phyloP scores from a whole-genome alignment of 176 grass and related monocot genomes.

The Cenchrus purpureus region DNA sequence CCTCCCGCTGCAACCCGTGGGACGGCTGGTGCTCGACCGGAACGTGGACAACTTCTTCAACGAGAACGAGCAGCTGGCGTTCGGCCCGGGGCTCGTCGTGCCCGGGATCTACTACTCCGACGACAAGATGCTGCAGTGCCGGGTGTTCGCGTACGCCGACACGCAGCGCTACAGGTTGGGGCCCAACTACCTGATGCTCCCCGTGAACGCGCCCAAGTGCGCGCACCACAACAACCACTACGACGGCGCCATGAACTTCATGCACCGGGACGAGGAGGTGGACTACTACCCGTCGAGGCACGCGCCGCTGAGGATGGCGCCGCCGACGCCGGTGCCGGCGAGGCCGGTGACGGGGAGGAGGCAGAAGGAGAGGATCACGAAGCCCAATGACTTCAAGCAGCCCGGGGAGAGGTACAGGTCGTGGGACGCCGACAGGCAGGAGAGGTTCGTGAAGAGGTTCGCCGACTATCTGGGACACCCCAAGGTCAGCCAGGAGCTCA shows the following conservation, averaged over 20 bases:
- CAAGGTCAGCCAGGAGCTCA: constrained; percentile 83
- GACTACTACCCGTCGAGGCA: constrained; percentile 86
- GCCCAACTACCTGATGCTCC: constrained; percentile 88
- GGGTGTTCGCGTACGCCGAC: constrained; percentile 91
- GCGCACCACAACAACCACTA: constrained; percentile 79
- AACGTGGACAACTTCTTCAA: constrained; percentile 98
- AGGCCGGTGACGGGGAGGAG: constrained; percentile 53
- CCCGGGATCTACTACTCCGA: constrained; percentile 97
- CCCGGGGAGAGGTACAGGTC: constrained; percentile 77
- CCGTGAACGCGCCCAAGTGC: constrained; percentile 81
- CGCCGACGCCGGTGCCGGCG: constrained; percentile 35
- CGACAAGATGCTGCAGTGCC: constrained; percentile 98
- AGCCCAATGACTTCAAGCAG: constrained; percentile 91
- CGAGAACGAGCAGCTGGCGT: constrained; percentile 95
- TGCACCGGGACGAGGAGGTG: constrained; percentile 90
- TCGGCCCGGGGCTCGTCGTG: constrained; percentile 77
- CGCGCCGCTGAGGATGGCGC: constrained; percentile 66
- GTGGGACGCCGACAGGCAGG: constrained; percentile 80
- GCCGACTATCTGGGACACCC: constrained; percentile 46
- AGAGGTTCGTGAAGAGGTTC: constrained; percentile 62
- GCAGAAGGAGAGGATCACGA: constrained; percentile 59
- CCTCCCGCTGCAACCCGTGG: constrained; percentile 70
- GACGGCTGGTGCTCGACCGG: constrained; percentile 69
- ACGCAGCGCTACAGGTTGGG: constrained; percentile 85
- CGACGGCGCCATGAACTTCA: constrained; percentile 81